Conservation (phyloP, 768 basidiomycete genomes). For the Boletus coccyginus region DNA sequence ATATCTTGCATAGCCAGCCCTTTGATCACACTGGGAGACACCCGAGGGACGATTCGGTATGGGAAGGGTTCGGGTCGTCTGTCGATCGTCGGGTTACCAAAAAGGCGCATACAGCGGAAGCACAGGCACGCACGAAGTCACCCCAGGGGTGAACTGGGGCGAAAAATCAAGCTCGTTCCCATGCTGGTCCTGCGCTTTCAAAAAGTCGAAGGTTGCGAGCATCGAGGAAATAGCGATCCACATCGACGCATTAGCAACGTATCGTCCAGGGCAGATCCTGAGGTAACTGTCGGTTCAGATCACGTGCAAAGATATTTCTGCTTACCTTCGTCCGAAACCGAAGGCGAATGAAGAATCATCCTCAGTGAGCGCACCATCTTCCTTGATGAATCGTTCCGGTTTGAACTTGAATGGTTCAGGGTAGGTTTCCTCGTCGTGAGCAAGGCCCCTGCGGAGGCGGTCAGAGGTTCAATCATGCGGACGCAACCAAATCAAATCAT, state of each 20-base stretch:
- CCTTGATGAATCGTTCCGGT: constrained; percentile 38
- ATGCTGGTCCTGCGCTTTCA: constrained; percentile 20
- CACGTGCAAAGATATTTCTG: not conserved
- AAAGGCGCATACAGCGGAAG: not conserved
- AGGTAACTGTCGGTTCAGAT: not conserved
- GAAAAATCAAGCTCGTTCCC: constrained; percentile 24
- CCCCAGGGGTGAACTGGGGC: constrained; percentile 19
- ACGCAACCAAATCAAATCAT: not conserved
- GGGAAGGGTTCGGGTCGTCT: constrained; percentile 26
- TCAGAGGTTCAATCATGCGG: not conserved
- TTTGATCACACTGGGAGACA: constrained; percentile 4
- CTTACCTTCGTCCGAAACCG: constrained; percentile 27
- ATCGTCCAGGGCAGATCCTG: constrained; percentile 23
- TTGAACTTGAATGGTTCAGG: constrained; percentile 38
- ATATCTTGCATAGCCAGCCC: constrained; percentile 8
- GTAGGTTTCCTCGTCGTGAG: constrained; percentile 37
- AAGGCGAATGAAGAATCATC: constrained; percentile 11
- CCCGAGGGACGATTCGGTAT: constrained; percentile 20
- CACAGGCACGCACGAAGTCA: constrained; percentile 18
- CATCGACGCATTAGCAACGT: constrained; percentile 23
- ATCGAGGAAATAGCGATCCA: constrained; percentile 25
- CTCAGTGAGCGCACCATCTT: constrained; percentile 15
- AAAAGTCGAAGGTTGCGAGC: constrained; percentile 24
- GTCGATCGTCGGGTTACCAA: not conserved
- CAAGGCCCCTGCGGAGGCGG: constrained; percentile 34